Evolutionary conservation across 305 asterid species (phyloP), one percentile per base, ranked within the genome.

Genomic region (Fraxinus albicans): DNA sequence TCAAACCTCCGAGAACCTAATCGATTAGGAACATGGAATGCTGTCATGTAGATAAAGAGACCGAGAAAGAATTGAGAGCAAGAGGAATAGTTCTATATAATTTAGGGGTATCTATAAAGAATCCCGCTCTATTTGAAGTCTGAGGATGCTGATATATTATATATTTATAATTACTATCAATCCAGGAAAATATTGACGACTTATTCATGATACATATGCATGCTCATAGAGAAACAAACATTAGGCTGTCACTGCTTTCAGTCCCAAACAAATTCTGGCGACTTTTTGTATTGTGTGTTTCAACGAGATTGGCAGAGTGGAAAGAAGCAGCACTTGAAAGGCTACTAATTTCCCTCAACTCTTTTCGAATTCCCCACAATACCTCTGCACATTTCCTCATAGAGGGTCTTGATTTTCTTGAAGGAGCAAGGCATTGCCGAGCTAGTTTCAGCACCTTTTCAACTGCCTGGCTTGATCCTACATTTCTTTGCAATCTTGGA

Each of bases 381-480:
- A 83, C 84, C 83, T 93, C 92, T 6, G 89, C 95, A 74, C 96
- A 93, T 88, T 29, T 84, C 83, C 84, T 90, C 97, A 93, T 93
- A n/a, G 94, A 85, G 3, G 94, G 97, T 75, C 97, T 89, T 23
- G 87, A 83, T 6, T 36, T 81, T 82, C 96, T 92, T 35, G 94
- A 85, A 81, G 93, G 89, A 6, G 93, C 89, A 75, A 93, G 85
- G 83, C 96, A 93, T n/a, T 84, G 90, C 34, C 89, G 80, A 8
- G 97, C 95, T 4, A 93, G 91, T 84, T 88, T 89, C 60, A 93
- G 89, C 27, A 92, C 88, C 73, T 80, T 84, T 78, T 92, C 95
- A 31, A 90, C 91, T 0, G 91, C 91, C 76, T 76, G 80, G 10
- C 85, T 79, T 0, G 93, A 86, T 34, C 89, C 88, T 33, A 86